Conservation (phyloP, 176 grass and related monocot species). For the Lolium multiflorum region DNA sequence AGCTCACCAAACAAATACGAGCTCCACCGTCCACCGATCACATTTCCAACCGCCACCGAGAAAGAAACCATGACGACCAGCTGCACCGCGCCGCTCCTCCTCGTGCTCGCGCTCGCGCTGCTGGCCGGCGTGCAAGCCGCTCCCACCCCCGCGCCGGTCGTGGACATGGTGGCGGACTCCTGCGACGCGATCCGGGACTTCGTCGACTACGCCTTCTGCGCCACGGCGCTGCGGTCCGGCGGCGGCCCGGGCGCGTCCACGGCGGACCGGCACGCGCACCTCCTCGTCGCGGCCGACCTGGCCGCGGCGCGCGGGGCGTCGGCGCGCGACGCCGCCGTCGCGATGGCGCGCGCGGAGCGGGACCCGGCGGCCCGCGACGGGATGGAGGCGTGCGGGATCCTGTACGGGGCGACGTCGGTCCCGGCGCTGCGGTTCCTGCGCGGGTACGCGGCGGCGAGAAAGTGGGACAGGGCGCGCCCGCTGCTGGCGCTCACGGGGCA, state of each 20-base stretch:
- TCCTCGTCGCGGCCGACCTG: slow-evolving; percentile 49
- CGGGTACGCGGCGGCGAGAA: slow-evolving; percentile 38
- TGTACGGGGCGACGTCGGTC: slow-evolving; percentile 49
- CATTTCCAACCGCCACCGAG: not conserved
- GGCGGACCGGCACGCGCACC: slow-evolving; percentile 44
- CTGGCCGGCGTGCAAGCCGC: not conserved
- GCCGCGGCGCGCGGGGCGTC: slow-evolving; percentile 32
- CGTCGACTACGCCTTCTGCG: slow-evolving; percentile 44
- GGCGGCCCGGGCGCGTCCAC: not conserved
- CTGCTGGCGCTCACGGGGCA: slow-evolving; percentile 40
- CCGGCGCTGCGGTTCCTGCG: slow-evolving; percentile 43
- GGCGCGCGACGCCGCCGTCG: slow-evolving; percentile 13
- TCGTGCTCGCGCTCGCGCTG: not conserved
- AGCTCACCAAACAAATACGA: slow-evolving; percentile 11
- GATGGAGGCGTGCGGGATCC: slow-evolving; percentile 53
- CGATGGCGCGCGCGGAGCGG: not conserved
- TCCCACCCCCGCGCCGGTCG: not conserved
- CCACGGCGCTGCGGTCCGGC: slow-evolving; percentile 31
- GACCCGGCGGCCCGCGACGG: slow-evolving; percentile 3
- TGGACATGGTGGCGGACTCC: slow-evolving; percentile 36
- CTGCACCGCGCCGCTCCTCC: not conserved
- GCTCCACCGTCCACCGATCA: not conserved
- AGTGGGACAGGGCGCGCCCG: slow-evolving; percentile 29
- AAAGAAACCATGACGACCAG: not conserved
- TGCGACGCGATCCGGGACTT: slow-evolving; percentile 57